These are phyloP conservation scores for Podaxis sp. DNA, from an alignment of 768 basidiomycete genomes.

Conservation along the genomic window DNA sequence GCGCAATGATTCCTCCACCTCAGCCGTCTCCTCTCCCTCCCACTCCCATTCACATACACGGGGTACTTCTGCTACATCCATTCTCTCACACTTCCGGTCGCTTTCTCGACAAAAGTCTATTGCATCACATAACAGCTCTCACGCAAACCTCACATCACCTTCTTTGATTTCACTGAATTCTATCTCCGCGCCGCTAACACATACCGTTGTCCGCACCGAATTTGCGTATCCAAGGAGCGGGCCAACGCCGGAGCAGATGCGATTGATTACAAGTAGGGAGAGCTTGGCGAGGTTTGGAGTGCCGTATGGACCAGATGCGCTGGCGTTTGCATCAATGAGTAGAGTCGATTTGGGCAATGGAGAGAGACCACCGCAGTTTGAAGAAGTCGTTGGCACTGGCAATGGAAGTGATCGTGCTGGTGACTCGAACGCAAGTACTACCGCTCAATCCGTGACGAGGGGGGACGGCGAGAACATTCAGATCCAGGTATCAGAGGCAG, in stretches of 20 bases:
- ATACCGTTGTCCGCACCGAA: constrained; percentile 67
- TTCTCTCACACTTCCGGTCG: constrained; percentile 35
- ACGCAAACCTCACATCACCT: constrained; percentile 48
- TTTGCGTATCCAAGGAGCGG: constrained; percentile 64
- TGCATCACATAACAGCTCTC: constrained; percentile 27
- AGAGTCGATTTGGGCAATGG: constrained; percentile 27
- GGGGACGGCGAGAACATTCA: neutral
- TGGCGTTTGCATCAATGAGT: constrained; percentile 53
- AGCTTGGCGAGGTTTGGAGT: constrained; percentile 64
- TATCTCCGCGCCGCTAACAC: constrained; percentile 72
- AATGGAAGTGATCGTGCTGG: constrained; percentile 7
- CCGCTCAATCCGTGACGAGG: neutral
- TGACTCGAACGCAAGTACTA: neutral
- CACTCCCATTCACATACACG: constrained; percentile 23
- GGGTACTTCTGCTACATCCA: constrained; percentile 30
- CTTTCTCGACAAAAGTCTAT: constrained; percentile 44
- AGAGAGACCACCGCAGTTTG: constrained; percentile 50
- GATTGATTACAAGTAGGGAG: constrained; percentile 65
- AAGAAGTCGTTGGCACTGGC: constrained; percentile 19
- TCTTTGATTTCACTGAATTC: constrained; percentile 68
- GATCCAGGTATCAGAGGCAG: neutral
- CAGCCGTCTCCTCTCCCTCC: constrained; percentile 11
- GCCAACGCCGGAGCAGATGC: constrained; percentile 60
- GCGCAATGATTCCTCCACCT: constrained; percentile 27
- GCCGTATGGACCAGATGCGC: constrained; percentile 73